Evolutionary conservation across 2,329 filamentous ascomycete species (phyloP).

Genomic region (Onygenales sp.): DNA sequence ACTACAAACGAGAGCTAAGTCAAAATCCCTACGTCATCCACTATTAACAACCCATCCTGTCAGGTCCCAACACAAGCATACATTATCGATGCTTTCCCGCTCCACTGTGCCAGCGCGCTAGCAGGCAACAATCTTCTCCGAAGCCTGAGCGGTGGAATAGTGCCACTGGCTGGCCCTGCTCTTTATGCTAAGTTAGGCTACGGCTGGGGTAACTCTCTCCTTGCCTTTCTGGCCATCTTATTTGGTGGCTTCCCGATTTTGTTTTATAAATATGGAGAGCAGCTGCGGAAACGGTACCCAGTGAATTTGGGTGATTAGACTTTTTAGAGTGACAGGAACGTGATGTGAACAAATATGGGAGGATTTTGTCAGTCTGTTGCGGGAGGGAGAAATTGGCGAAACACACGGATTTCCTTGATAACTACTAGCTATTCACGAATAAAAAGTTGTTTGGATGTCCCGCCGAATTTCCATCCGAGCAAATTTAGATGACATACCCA

Average conservation of each 20-base stretch:
- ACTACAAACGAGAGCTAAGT: too few species aligned
- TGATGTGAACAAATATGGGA: too few species aligned
- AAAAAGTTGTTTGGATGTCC: too few species aligned
- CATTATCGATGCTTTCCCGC: not conserved
- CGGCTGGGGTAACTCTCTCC: not conserved
- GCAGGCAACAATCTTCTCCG: not conserved
- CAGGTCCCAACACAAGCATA: not conserved
- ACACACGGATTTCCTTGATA: too few species aligned
- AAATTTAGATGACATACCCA: too few species aligned
- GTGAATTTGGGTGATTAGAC: not conserved
- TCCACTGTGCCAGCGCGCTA: not conserved
- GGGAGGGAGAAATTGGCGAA: too few species aligned
- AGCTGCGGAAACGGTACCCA: not conserved
- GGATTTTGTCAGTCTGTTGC: too few species aligned
- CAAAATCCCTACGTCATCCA: too few species aligned
- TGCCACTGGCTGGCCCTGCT: not conserved
- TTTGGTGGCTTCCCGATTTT: not conserved
- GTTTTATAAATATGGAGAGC: not conserved
- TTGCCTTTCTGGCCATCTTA: not conserved
- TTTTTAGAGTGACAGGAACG: too few species aligned
- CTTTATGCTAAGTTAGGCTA: not conserved
- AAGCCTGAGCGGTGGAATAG: not conserved
- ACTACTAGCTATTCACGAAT: too few species aligned
- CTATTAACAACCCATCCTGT: too few species aligned
- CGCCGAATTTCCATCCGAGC: too few species aligned